Evolutionary conservation across 2,329 filamentous ascomycete species (phyloP).

Genomic region (Apiospora rasikravindrae): DNA sequence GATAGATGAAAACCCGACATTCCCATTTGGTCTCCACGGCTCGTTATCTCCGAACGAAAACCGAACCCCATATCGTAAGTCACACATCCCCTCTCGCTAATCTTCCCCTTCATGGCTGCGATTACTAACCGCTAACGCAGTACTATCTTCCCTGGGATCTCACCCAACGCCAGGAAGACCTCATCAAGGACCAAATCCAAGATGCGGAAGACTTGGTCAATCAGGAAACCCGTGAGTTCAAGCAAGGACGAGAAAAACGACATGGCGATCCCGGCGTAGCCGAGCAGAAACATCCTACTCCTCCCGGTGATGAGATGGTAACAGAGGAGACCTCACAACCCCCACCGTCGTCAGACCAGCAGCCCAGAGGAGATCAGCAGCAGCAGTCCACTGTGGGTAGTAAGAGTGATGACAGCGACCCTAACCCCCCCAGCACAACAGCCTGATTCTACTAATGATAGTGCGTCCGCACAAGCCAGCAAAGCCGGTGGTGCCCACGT

Average conservation of each 20-base stretch:
- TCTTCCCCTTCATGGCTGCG: conserved; percentile 1
- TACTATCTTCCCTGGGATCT: conserved; percentile 87
- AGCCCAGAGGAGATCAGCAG: not conserved
- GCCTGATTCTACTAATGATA: conserved; percentile 45
- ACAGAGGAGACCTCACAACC: conserved; percentile 38
- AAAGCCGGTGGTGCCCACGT: conserved; percentile 37
- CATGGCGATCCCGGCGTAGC: conserved; percentile 44
- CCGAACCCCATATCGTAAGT: conserved; percentile 76
- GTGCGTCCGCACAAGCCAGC: conserved; percentile 31
- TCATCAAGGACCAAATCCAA: conserved; percentile 72
- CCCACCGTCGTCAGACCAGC: conserved; percentile 25
- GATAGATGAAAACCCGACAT: conserved; percentile 77
- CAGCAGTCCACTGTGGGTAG: conserved; percentile 49
- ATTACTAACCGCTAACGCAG: conserved; percentile 48
- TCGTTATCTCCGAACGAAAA: conserved; percentile 72
- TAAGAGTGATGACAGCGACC: conserved; percentile 46
- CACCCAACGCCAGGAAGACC: conserved; percentile 69
- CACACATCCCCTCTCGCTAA: not conserved
- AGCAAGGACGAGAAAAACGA: conserved; percentile 50
- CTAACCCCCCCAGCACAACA: conserved; percentile 40
- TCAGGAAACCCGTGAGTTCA: conserved; percentile 68
- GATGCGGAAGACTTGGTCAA: conserved; percentile 68
- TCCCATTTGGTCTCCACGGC: conserved; percentile 73
- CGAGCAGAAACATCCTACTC: conserved; percentile 29
- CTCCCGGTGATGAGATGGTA: not conserved